A percentile compares a stretch with the other conserved stretches of the same genome.
Conservation (phyloP, 2,329 filamentous ascomycete genomes). For the Colletotrichum sp. region DNA sequence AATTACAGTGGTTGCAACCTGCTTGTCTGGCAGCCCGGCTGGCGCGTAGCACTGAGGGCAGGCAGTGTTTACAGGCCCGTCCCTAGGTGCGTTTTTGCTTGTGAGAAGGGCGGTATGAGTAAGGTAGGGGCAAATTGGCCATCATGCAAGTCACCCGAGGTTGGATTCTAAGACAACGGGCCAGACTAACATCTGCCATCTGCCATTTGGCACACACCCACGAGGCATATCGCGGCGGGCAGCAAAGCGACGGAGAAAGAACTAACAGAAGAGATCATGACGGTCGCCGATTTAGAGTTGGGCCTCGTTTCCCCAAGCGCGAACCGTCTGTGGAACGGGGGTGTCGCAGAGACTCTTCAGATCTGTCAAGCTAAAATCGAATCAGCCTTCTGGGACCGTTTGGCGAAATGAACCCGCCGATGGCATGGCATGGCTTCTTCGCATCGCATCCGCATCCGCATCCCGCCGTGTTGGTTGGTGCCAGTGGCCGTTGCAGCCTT, state of each 20-base stretch:
- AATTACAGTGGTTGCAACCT: not conserved
- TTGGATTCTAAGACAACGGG: not conserved
- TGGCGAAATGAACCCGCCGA: not conserved
- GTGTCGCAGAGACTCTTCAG: not conserved
- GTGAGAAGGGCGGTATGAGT: not conserved
- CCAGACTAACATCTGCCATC: not conserved
- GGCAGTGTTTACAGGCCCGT: not conserved
- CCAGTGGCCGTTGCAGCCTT: not conserved
- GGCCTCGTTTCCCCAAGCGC: conserved; percentile 6
- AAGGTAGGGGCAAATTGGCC: not conserved
- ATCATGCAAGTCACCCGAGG: conserved; percentile 17
- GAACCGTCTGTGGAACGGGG: conserved; percentile 3
- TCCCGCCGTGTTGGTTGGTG: not conserved
- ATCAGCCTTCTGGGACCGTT: conserved; percentile 4
- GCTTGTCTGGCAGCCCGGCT: not conserved
- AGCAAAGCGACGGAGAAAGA: not conserved
- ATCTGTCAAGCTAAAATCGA: not conserved
- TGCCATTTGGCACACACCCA: not conserved
- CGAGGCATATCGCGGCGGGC: not conserved
- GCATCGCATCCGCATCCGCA: not conserved
- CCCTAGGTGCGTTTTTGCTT: not conserved
- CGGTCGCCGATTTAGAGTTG: conserved; percentile 6
- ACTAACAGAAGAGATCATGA: not conserved
- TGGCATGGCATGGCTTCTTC: not conserved
- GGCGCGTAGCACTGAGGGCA: not conserved